Base-by-base conservation (phyloP, 2,329 filamentous ascomycete genomes). In the Periglandula ipomoeae region DNA sequence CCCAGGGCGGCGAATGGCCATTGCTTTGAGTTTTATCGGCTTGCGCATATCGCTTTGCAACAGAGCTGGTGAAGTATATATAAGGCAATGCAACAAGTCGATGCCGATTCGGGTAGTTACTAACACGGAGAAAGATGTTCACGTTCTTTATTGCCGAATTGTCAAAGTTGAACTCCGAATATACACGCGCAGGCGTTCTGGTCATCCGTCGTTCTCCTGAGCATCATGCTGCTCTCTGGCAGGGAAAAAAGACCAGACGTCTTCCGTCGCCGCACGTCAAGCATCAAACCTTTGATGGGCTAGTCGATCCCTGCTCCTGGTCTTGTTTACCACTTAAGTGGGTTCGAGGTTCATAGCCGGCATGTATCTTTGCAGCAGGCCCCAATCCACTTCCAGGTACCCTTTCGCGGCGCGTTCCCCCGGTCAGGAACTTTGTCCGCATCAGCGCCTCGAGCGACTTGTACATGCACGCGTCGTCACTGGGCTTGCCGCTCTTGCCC, bases 341-440 rank as follows among this genome's bases (percentile, higher is more conserved):
- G 30, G 39, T 17, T 42, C 24, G 13, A 45, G 49, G 49, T 48
- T 45, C 49, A 37, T 22, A 9, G 26, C 23, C 10, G 15, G 35
- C 43, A 27, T 35, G 50, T 52, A 52, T 35, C 37, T 32, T 37
- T 8, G n/a, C 44, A 20, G 17, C 44, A 23, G 17, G 39, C 39
- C 47, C 47, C 50, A 44, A 47, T 40, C 44, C 32, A 26, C 15
- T 19, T 24, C 22, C 20, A 50, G 50, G 53, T 55, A 50, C 42
- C 48, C 37, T 47, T 52, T 47, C 13, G 53, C 53, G 7, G 32
- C 7, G 44, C 17, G 7, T 10, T 15, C 19, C 11, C 50, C 22
- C 1, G 23, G n/a, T 13, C 10, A 17, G 50, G 34, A 32, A 55
- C 53, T 48, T 55, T 27, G 46, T 38, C 51, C 27, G 22, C 40